Conservation (phyloP, 768 basidiomycete species). For the Exidia glandulosa region DNA sequence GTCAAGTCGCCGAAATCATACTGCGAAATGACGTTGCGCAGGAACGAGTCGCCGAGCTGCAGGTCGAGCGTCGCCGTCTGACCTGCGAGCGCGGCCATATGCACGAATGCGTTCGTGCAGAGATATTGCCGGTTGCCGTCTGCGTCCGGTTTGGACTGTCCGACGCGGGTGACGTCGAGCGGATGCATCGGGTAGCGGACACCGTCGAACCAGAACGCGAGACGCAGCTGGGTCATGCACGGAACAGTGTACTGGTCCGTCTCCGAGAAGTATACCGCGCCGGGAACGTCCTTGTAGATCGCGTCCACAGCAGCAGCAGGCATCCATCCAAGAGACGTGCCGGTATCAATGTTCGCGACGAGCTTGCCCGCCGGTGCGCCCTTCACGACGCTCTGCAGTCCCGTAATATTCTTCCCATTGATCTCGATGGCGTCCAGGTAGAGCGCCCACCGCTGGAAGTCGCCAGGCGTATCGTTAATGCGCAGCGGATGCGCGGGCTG, state of each 20-base stretch:
- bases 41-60: neutral
- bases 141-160: slow-evolving; percentile 38
- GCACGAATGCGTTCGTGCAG: neutral
- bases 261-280: slow-evolving; percentile 49
- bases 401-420: slow-evolving; percentile 1
- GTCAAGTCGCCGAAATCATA: neutral
- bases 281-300: slow-evolving; percentile 69
- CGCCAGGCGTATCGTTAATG: neutral
- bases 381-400: neutral
- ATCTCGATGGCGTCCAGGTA: slow-evolving; percentile 3
- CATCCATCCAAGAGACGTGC: slow-evolving; percentile 17
- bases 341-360: slow-evolving; percentile 19
- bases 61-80: neutral
- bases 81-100: neutral
- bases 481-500: slow-evolving; percentile 11
- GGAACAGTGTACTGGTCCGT: slow-evolving; percentile 61
- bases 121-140: slow-evolving; percentile 27
- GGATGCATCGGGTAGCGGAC: slow-evolving; percentile 61
- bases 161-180: slow-evolving; percentile 51
- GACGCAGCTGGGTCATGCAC: slow-evolving; percentile 59
- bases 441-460: slow-evolving; percentile 1
- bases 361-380: slow-evolving; percentile 5
- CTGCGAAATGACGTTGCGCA: neutral
- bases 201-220: slow-evolving; percentile 66
- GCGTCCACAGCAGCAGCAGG: slow-evolving; percentile 25